Conservation (phyloP, 2,329 filamentous ascomycete species). For the Fusarium piperis region DNA sequence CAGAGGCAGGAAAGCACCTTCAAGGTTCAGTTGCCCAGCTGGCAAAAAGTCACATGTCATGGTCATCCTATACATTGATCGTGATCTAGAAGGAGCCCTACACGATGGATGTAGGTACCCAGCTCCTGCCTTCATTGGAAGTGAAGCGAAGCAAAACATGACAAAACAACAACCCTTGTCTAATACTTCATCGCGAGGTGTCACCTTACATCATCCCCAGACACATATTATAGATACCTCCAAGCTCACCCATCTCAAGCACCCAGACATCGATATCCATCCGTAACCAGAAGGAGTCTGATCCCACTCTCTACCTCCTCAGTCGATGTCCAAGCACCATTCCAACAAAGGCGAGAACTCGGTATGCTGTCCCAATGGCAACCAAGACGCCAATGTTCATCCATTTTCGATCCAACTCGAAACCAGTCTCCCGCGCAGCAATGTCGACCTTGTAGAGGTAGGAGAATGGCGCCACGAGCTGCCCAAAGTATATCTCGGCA, state of each 20-base stretch:
- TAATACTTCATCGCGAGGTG: neutral
- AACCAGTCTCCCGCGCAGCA: conserved; percentile 56
- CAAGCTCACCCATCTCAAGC: neutral
- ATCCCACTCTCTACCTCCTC: conserved; percentile 23
- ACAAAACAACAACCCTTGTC: neutral
- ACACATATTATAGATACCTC: neutral
- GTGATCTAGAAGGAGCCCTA: neutral
- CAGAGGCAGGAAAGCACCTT: neutral
- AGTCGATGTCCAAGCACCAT: conserved; percentile 36
- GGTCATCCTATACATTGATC: neutral
- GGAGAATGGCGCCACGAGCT: conserved; percentile 58
- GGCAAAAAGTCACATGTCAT: conserved; percentile 4
- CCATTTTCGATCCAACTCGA: conserved; percentile 54
- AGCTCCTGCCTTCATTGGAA: conserved; percentile 2
- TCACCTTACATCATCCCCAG: neutral
- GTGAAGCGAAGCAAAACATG: neutral
- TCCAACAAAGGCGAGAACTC: conserved; percentile 52
- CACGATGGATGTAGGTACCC: neutral
- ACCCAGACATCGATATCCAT: neutral
- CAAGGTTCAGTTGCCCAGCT: neutral
- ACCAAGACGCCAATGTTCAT: conserved; percentile 57
- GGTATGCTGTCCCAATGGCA: conserved; percentile 55
- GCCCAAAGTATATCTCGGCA: conserved; percentile 64
- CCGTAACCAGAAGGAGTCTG: neutral
- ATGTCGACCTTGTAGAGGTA: conserved; percentile 62